Evolutionary conservation across 176 grass and related monocot genomes (phyloP).

Genomic region (Hordeum vulgare): DNA sequence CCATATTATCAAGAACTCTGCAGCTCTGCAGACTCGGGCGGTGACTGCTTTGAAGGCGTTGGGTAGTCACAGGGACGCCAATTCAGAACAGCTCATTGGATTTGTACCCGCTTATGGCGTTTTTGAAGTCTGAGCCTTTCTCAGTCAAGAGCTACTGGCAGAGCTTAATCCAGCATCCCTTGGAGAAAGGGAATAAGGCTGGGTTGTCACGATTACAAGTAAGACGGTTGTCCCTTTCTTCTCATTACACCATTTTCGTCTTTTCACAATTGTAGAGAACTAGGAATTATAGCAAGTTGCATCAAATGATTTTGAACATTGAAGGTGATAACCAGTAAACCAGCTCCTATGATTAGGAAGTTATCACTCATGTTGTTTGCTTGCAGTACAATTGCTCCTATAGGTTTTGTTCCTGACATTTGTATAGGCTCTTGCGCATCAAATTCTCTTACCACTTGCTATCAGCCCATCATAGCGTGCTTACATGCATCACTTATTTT

Average conservation of each 20-base stretch:
- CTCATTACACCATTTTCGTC: neutral
- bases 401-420: too few species aligned
- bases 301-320: neutral
- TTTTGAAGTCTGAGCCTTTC: conserved; percentile 79
- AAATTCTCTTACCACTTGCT: too few species aligned
- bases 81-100: conserved; percentile 93
- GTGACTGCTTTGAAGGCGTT: conserved; percentile 85
- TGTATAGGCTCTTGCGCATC: too few species aligned
- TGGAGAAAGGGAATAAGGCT: too few species aligned
- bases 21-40: conserved; percentile 80
- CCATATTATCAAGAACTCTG: too few species aligned
- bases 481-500: too few species aligned
- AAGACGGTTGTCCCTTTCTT: neutral
- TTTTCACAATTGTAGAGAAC: neutral
- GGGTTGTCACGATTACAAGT: too few species aligned
- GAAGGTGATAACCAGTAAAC: neutral
- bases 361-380: neutral
- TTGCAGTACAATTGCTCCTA: too few species aligned
- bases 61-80: conserved; percentile 87
- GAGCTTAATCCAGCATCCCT: too few species aligned
- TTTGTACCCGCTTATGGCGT: conserved; percentile 80
- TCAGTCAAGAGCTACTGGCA: too few species aligned
- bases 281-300: neutral
- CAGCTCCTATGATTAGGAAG: neutral
- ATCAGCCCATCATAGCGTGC: too few species aligned